phyloP scores from a whole-genome alignment of 257 asterid genomes.

The Vinca minor region DNA sequence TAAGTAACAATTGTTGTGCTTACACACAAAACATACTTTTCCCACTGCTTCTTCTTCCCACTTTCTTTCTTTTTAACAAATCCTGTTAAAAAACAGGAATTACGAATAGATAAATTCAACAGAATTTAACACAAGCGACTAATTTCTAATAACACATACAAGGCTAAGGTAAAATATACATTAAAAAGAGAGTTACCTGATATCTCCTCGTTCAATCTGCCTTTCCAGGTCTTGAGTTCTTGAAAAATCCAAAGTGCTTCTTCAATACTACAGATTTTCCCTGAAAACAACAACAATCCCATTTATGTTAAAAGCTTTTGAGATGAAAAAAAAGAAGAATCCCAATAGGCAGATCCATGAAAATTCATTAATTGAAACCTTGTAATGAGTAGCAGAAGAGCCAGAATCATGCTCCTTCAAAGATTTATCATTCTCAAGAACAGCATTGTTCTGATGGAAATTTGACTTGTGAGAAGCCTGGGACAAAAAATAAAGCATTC shows the following conservation, averaged over 20 bases:
- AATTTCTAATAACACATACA: too few species aligned
- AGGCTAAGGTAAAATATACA: neutral
- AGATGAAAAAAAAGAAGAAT: too few species aligned
- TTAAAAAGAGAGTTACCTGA: slow-evolving; percentile 29
- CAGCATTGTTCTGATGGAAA: too few species aligned
- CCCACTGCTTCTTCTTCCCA: slow-evolving; percentile 28
- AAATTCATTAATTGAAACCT: slow-evolving; percentile 44
- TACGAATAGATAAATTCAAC: too few species aligned
- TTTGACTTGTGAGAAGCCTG: too few species aligned
- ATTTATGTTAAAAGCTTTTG: too few species aligned
- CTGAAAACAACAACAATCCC: slow-evolving; percentile 23
- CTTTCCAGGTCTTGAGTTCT: slow-evolving; percentile 36
- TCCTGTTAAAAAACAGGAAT: too few species aligned
- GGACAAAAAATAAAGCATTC: too few species aligned
- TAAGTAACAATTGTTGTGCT: too few species aligned
- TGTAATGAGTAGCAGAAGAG: slow-evolving; percentile 36
- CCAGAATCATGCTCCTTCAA: slow-evolving; percentile 30
- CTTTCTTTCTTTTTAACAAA: slow-evolving; percentile 32
- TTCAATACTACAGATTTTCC: slow-evolving; percentile 49
- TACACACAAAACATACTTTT: too few species aligned
- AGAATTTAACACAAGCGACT: too few species aligned
- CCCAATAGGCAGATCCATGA: too few species aligned
- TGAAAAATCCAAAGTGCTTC: slow-evolving; percentile 50
- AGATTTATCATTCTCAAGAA: slow-evolving; percentile 20
- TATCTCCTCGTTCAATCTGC: slow-evolving; percentile 27